phyloP scores from a whole-genome alignment of 306 rosid genomes.

The Casuarina glauca region DNA sequence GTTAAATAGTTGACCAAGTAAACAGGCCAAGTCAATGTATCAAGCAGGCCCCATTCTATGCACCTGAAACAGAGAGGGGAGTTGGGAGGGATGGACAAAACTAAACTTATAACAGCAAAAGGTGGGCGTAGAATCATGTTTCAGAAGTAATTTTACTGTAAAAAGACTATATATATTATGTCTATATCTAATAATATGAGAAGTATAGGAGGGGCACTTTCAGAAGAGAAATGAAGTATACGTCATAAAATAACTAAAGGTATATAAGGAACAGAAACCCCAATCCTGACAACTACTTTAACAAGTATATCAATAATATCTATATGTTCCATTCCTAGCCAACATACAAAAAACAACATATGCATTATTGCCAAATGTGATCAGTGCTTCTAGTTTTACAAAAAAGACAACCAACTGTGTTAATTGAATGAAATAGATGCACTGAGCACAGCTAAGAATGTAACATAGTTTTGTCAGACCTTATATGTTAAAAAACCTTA shows the following conservation, averaged over 20 bases:
- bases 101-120: slow-evolving; percentile 1
- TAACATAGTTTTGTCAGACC: not conserved
- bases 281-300: not conserved
- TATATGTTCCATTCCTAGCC: not conserved
- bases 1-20: slow-evolving; percentile 69
- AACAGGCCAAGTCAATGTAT: slow-evolving; percentile 87
- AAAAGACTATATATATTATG: not conserved
- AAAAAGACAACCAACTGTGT: not conserved
- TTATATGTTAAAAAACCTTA: not conserved
- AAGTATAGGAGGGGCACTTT: not conserved
- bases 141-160: not conserved
- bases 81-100: not conserved
- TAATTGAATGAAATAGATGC: not conserved
- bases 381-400: not conserved
- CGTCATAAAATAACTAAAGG: not conserved
- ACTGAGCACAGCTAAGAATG: not conserved
- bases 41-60: slow-evolving; percentile 84
- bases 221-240: not conserved
- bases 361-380: not conserved
- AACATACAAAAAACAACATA: not conserved
- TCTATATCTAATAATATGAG: not conserved
- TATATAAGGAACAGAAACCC: not conserved
- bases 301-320: not conserved
- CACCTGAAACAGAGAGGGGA: slow-evolving; percentile 44
- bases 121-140: slow-evolving; percentile 7